Evolutionary conservation across 2,329 filamentous ascomycete genomes (phyloP), one percentile per base, ranked within the genome.

Genomic region (Pezicula radicicola): DNA sequence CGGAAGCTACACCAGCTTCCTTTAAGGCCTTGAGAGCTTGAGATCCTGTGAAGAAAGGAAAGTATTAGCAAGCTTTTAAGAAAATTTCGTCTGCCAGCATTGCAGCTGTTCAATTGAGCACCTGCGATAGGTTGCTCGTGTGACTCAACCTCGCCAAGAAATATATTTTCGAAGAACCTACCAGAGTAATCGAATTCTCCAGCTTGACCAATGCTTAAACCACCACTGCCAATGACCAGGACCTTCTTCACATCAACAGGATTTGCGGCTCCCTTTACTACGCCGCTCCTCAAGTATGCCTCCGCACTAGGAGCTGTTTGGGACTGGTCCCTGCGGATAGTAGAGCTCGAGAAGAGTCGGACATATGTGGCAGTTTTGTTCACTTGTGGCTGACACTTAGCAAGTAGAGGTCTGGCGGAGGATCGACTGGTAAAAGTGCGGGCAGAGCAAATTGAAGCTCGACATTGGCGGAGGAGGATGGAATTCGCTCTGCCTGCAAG

Each of bases 111-210:
- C 28, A 50, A 42, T 49, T 40, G 46, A n/a, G 40, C 19, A 36
- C n/a, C 30, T 7, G 7, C 33, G 19, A n/a, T n/a, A 39, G 16
- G 27, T 49, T 18, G 18, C 43, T 15, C 43, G 15, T 40, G 44
- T 63, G 60, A 66, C 55, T 66, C 62, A 65, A 9, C 59, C 46
- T 40, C 43, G 7, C 16, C 41, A 37, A 35, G 52, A 36, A 44
- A 40, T 33, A 46, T 33, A 33, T 46, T 46, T 43, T 48, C 50
- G 53, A 3, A 51, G 40, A 10, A 65, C 64, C 30, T 56, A 96
- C 91, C 93, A 72, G 94, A 97, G 74, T 97, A 97, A 75, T 97
- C 93, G 66, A 97, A 97, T 77, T 97, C 93, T 76, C 93, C 93
- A 60, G 93, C 93, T 75, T 97, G 93, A 58, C 93, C 93, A 82